A percentile compares a stretch with the other conserved stretches of the same genome.
phyloP scores from a whole-genome alignment of 2,329 filamentous ascomycete genomes.

The Hirsutella thompsonii region DNA sequence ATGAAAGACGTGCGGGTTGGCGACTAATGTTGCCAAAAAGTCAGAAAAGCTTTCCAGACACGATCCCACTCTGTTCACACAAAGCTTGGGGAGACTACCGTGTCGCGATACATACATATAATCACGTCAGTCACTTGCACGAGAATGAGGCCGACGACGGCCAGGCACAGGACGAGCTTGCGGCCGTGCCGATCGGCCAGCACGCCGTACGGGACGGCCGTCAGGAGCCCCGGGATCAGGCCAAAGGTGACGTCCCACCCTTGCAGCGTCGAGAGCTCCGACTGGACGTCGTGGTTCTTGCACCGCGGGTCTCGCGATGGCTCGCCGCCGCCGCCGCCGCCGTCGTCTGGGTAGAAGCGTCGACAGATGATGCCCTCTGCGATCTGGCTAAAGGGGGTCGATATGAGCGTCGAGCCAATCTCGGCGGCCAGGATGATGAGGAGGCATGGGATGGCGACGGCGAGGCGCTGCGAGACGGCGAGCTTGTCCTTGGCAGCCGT shows the following conservation, averaged over 20 bases:
- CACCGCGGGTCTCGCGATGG: neutral
- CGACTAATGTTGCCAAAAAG: no score
- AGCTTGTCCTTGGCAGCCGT: neutral
- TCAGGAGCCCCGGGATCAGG: slow-evolving; percentile 1
- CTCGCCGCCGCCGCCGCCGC: no score
- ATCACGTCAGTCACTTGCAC: neutral
- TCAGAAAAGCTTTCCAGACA: neutral
- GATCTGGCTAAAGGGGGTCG: neutral
- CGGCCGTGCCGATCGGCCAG: slow-evolving; percentile 1
- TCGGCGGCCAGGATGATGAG: neutral
- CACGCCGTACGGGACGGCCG: neutral
- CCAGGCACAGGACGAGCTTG: neutral
- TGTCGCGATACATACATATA: no score
- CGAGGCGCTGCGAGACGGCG: neutral
- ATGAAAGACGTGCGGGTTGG: neutral
- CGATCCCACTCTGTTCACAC: no score
- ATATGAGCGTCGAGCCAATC: neutral
- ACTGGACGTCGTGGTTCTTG: slow-evolving; percentile 1
- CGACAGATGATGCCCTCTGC: slow-evolving; percentile 1
- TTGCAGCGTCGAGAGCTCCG: neutral
- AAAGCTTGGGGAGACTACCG: no score
- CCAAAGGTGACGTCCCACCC: slow-evolving; percentile 1
- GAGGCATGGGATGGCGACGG: neutral
- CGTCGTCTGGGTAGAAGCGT: neutral
- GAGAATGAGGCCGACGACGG: neutral